Evolutionary conservation across 805 yeast species (phyloP).

Genomic region (Lipomyces mesembrius): DNA sequence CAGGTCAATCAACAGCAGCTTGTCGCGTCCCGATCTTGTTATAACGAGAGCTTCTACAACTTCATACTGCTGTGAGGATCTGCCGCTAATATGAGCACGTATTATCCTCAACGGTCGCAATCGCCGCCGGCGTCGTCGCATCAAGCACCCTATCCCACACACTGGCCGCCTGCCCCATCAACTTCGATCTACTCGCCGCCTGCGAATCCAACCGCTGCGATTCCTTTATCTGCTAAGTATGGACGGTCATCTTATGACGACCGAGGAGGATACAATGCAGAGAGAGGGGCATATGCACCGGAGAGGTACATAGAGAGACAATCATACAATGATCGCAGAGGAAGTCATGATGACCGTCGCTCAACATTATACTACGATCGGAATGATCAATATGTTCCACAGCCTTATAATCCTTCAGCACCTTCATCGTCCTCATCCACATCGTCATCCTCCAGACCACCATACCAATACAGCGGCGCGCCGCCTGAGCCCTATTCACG

Average conservation of each 20-base stretch:
- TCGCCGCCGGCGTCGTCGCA: conserved; percentile 18
- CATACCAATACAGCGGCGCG: conserved; percentile 13
- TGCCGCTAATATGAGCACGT: conserved; percentile 24
- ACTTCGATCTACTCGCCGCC: neutral
- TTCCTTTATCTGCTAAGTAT: neutral
- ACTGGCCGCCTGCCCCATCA: conserved; percentile 8
- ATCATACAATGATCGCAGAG: conserved; percentile 11
- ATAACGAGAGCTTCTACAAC: neutral
- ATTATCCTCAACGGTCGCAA: conserved; percentile 30
- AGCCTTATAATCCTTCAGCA: neutral
- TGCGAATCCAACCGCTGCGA: neutral
- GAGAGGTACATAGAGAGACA: conserved; percentile 9
- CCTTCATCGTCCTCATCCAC: conserved; percentile 8
- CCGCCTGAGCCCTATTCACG: conserved; percentile 33
- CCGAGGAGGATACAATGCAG: conserved; percentile 2
- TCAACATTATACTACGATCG: conserved; percentile 12
- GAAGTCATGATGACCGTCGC: conserved; percentile 7
- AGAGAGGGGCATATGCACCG: conserved; percentile 11
- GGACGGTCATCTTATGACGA: conserved; percentile 1
- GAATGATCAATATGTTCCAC: conserved; percentile 12
- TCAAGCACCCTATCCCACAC: conserved; percentile 11
- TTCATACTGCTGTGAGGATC: neutral
- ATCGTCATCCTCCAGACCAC: conserved; percentile 15
- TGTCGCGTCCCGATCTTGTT: neutral
- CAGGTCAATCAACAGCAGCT: neutral